A percentile compares a stretch with the other conserved stretches of the same genome.
Conservation (phyloP, 2,329 filamentous ascomycete genomes). For the Arthrinium phaeospermum region DNA sequence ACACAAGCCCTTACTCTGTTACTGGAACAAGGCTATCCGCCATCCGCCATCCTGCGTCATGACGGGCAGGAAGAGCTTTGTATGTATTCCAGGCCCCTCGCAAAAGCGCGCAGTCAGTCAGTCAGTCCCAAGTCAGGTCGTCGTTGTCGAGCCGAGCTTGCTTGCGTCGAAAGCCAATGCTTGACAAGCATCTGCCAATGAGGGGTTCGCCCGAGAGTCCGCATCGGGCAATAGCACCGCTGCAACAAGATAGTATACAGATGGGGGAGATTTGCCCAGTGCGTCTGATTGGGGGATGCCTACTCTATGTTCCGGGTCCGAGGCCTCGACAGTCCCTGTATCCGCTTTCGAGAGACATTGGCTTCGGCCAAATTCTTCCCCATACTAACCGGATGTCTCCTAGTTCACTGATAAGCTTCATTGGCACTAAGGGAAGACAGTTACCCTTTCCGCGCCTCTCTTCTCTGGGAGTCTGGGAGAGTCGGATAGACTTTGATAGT, state of each 20-base stretch:
- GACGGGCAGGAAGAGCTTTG: background rate
- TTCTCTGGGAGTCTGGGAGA: background rate
- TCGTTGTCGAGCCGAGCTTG: background rate
- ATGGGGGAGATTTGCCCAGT: background rate
- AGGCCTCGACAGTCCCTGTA: background rate
- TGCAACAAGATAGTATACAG: background rate
- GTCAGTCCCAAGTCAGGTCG: background rate
- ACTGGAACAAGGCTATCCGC: background rate
- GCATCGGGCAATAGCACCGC: constrained; percentile 4
- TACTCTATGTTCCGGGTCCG: background rate
- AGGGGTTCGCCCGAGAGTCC: background rate
- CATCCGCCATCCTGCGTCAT: background rate
- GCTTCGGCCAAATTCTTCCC: constrained; percentile 14
- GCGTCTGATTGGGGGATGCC: background rate
- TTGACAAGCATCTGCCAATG: constrained; percentile 2
- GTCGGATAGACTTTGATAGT: background rate
- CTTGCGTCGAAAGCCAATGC: background rate
- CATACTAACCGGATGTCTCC: background rate
- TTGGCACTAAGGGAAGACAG: constrained; percentile 12
- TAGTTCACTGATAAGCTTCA: constrained; percentile 7
- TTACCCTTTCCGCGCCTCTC: background rate
- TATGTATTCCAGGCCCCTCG: too few relatives aligned
- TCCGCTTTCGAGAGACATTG: background rate
- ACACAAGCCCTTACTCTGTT: background rate
- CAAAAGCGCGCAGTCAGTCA: background rate